Percentiles rank a stretch among this genome's conserved stretches.
Evolutionary conservation across 192 early-diverging fungal species (phyloP).

Genomic region (Rhizophagus sp.): DNA sequence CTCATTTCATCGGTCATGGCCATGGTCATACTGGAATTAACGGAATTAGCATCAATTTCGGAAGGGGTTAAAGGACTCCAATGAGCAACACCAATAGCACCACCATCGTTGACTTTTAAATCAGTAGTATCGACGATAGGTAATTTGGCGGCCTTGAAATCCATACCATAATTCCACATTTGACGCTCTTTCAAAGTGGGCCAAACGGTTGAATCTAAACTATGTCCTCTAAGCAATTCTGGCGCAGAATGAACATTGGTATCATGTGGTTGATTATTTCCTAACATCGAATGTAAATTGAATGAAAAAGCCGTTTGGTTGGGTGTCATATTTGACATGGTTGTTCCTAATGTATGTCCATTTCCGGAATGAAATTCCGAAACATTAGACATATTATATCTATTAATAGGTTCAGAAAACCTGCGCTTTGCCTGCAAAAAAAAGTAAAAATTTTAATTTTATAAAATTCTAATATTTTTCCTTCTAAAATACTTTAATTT

Average conservation of each 20-base stretch:
- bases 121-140: constrained; percentile 1
- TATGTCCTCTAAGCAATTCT: constrained; percentile 13
- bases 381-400: constrained; percentile 9
- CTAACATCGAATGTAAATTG: not conserved
- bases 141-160: constrained; percentile 18
- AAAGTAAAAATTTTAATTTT: not conserved
- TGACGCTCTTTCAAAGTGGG: constrained; percentile 11
- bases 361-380: constrained; percentile 9
- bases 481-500: not conserved
- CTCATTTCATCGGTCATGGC: constrained; percentile 11
- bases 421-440: constrained; percentile 11
- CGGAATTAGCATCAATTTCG: not conserved
- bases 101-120: constrained; percentile 5
- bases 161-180: constrained; percentile 26
- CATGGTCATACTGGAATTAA: constrained; percentile 15
- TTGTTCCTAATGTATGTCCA: not conserved
- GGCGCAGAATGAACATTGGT: constrained; percentile 5
- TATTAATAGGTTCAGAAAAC: constrained; percentile 27
- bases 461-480: not conserved
- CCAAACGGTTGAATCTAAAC: constrained; percentile 22
- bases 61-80: constrained; percentile 10
- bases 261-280: constrained; percentile 9
- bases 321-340: constrained; percentile 2
- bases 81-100: constrained; percentile 9
- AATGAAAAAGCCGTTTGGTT: constrained; percentile 3